Conservation (phyloP, 169 alveolate genomes). For the Fabrea salina region DNA sequence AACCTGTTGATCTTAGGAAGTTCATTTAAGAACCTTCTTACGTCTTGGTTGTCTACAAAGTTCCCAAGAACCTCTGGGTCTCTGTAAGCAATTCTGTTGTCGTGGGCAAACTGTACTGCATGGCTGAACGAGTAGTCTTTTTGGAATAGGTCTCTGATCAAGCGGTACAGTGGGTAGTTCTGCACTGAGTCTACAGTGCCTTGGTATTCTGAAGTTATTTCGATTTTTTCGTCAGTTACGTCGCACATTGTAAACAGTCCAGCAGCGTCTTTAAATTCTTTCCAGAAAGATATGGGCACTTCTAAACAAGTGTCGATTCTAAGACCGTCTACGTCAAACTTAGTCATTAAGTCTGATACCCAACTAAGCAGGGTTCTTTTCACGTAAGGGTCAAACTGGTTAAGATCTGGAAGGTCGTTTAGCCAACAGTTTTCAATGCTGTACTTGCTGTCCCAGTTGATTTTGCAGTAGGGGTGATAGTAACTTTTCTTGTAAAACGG, state of each 20-base stretch:
- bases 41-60: slow-evolving; percentile 85
- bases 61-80: slow-evolving; percentile 61
- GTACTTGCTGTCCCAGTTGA: slow-evolving; percentile 56
- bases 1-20: neutral
- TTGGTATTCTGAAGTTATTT: slow-evolving; percentile 64
- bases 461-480: slow-evolving; percentile 77
- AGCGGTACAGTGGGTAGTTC: slow-evolving; percentile 79
- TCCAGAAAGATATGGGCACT: slow-evolving; percentile 81
- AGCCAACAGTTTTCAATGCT: slow-evolving; percentile 82
- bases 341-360: slow-evolving; percentile 57
- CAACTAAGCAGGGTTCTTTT: slow-evolving; percentile 61
- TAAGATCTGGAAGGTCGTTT: slow-evolving; percentile 78
- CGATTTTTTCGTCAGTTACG: slow-evolving; percentile 58
- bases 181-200: slow-evolving; percentile 64
- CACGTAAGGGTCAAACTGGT: slow-evolving; percentile 67
- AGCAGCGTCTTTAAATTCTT: slow-evolving; percentile 60
- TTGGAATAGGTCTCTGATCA: slow-evolving; percentile 63
- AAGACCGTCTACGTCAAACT: slow-evolving; percentile 77
- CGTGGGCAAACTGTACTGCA: slow-evolving; percentile 27
- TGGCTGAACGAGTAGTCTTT: slow-evolving; percentile 38
- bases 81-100: slow-evolving; percentile 32
- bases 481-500: slow-evolving; percentile 78
- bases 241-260: slow-evolving; percentile 81
- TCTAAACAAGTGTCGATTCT: slow-evolving; percentile 84
- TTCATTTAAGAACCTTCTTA: slow-evolving; percentile 70